Conservation (phyloP, 805 yeast species). For the Saccharomycopsis synnaedendra region DNA sequence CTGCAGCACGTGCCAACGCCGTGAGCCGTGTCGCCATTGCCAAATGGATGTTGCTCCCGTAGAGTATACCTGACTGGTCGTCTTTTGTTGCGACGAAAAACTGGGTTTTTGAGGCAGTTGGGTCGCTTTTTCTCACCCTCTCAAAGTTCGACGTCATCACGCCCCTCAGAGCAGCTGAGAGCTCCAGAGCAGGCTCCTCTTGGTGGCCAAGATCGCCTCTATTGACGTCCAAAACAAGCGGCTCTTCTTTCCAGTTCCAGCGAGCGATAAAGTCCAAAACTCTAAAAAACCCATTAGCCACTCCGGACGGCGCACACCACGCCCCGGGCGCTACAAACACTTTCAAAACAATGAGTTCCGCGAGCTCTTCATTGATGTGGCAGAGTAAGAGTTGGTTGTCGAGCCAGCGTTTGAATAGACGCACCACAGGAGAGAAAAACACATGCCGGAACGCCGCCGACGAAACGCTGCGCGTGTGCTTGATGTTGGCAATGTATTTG, state of each 20-base stretch:
- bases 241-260: conserved; percentile 95
- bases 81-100: conserved; percentile 73
- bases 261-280: conserved; percentile 54
- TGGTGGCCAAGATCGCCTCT: conserved; percentile 10
- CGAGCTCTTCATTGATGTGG: conserved; percentile 66
- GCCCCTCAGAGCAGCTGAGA: no score
- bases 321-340: conserved; percentile 85
- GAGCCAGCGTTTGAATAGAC: conserved; percentile 84
- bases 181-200: no score
- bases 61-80: conserved; percentile 78
- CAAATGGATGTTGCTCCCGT: conserved; percentile 55
- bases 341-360: conserved; percentile 73
- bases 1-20: conserved; percentile 70
- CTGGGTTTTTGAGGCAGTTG: conserved; percentile 68
- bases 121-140: conserved; percentile 66
- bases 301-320: conserved; percentile 68
- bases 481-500: conserved; percentile 52
- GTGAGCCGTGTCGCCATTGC: conserved; percentile 86
- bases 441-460: conserved; percentile 62
- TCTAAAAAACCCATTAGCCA: conserved; percentile 72
- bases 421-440: conserved; percentile 64
- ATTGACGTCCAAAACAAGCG: conserved; percentile 62
- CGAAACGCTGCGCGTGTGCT: conserved; percentile 73
- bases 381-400: conserved; percentile 65
- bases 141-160: conserved; percentile 49